These are phyloP conservation scores for Yamadazyma membranifaciens DNA, from an alignment of 1,139 yeast species.

Conservation along the genomic window DNA sequence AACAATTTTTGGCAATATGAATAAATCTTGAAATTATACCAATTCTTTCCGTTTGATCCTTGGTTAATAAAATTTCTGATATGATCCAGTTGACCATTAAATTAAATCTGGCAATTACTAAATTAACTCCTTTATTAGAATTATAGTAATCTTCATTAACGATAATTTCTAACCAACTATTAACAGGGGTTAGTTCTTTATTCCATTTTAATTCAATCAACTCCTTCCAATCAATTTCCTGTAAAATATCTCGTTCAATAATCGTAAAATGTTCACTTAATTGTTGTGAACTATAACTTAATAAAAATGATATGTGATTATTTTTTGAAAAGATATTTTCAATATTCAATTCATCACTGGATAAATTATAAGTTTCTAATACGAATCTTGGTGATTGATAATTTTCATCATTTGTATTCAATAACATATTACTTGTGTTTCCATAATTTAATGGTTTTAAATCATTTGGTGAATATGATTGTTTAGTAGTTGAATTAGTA, in stretches of 20 bases:
- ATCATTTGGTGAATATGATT: slow-evolving; percentile 3
- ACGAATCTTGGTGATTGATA: slow-evolving; percentile 34
- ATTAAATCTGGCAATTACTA: slow-evolving; percentile 86
- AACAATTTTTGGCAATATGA: slow-evolving; percentile 78
- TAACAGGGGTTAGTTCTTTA: slow-evolving; percentile 64
- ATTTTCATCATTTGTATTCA: neutral
- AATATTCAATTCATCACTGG: slow-evolving; percentile 30
- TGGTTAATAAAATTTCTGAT: slow-evolving; percentile 78
- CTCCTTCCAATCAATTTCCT: slow-evolving; percentile 92
- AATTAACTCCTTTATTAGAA: slow-evolving; percentile 66
- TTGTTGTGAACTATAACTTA: slow-evolving; percentile 63
- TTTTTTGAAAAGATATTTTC: slow-evolving; percentile 36
- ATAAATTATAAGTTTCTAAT: slow-evolving; percentile 35
- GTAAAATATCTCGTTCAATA: slow-evolving; percentile 79
- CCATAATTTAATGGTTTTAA: neutral
- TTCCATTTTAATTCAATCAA: slow-evolving; percentile 77
- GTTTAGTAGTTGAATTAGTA: slow-evolving; percentile 8
- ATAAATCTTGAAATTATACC: slow-evolving; percentile 75
- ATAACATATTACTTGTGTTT: neutral
- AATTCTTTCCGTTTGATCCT: slow-evolving; percentile 55
- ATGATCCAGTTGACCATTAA: slow-evolving; percentile 90
- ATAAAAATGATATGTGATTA: slow-evolving; percentile 74
- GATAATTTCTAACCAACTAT: slow-evolving; percentile 81
- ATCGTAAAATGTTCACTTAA: slow-evolving; percentile 80
- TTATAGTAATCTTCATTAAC: slow-evolving; percentile 54